Base-by-base conservation (phyloP, 352 stramenopile genomes). In the Aphanomyces astaci region DNA sequence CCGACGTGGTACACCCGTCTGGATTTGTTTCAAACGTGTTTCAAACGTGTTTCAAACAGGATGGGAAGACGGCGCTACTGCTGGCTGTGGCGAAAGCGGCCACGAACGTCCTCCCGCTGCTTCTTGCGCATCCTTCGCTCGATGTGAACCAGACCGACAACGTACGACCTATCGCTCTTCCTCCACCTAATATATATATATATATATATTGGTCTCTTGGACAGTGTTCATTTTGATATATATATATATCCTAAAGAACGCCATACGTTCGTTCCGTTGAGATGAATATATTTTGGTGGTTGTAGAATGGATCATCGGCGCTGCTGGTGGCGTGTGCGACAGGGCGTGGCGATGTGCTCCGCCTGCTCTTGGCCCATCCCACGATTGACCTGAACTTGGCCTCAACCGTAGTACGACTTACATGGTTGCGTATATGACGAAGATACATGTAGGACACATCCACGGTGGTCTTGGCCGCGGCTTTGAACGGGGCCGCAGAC, bases 71-170 rank as follows among this genome's bases (percentile, higher is more conserved):
- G n/a, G 51, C 51, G 1, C 51, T 59, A 4, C 27, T 59, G 1
- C 33, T 59, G 51, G 51, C 51, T 7, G 19, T 9, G 32, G 25
- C 51, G 9, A 59, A 59, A 30, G 30, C 11, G 19, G 51, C 51
- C 30, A n/a, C 30, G 13, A 22, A 39, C 11, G 24, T 28, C n/a
- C 11, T 59, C 5, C 51, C 51, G n/a, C 51, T 59, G 5, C 13
- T 59, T 19, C 51, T 59, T 36, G 51, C 51, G 13, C 51, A 59
- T 28, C 24, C 51, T 9, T 22, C 22, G 13, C 19, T 32, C 5
- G 51, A 59, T 36, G 22, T 36, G 25, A 59, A 59, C 51, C 25
- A 59, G 33, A 32, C 51, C 30, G 51, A 59, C 27, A 36, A 59
- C 13, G 51, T 59, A 33, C 28, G 48, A 13, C 19, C 48, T n/a